Evolutionary conservation across 768 basidiomycete genomes (phyloP).

Genomic region (Guyanaporus albipodus): DNA sequence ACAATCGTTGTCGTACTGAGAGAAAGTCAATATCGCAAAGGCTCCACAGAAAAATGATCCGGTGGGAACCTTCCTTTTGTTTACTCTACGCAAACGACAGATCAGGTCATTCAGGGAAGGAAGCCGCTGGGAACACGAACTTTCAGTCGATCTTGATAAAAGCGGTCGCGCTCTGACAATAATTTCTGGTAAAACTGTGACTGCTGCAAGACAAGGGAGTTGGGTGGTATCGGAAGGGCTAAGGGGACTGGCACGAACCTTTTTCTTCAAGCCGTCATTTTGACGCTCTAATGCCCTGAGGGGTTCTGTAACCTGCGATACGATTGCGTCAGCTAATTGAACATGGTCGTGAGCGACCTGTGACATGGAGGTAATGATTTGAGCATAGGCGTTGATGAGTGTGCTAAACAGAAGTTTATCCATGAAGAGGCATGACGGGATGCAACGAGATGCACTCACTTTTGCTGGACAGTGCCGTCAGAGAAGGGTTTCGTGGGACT

Average conservation of each 20-base stretch:
- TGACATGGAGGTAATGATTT: slow-evolving; percentile 58
- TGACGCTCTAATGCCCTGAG: slow-evolving; percentile 56
- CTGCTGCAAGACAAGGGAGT: slow-evolving; percentile 47
- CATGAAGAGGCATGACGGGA: slow-evolving; percentile 10
- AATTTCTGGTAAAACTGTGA: slow-evolving; percentile 67
- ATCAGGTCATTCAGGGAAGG: slow-evolving; percentile 1
- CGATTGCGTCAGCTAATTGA: slow-evolving; percentile 59
- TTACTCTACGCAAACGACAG: slow-evolving; percentile 23
- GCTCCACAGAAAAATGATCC: neutral
- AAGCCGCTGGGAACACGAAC: slow-evolving; percentile 34
- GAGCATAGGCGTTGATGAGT: slow-evolving; percentile 64
- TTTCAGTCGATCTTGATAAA: slow-evolving; percentile 66
- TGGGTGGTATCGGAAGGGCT: neutral
- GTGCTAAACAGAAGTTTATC: slow-evolving; percentile 45
- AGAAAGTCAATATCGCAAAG: slow-evolving; percentile 7
- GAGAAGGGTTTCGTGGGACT: slow-evolving; percentile 64
- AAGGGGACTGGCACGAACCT: slow-evolving; percentile 35
- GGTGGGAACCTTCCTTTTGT: slow-evolving; percentile 25
- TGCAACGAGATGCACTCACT: slow-evolving; percentile 36
- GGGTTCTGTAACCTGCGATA: slow-evolving; percentile 57
- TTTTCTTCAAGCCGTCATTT: slow-evolving; percentile 66
- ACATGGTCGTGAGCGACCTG: slow-evolving; percentile 66
- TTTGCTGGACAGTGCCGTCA: slow-evolving; percentile 48
- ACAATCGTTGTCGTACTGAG: slow-evolving; percentile 79
- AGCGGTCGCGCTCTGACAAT: slow-evolving; percentile 63